Percentiles rank a stretch among this genome's conserved stretches.
Evolutionary conservation across 169 alveolate species (phyloP).

Genomic region (Blepharisma undulans): DNA sequence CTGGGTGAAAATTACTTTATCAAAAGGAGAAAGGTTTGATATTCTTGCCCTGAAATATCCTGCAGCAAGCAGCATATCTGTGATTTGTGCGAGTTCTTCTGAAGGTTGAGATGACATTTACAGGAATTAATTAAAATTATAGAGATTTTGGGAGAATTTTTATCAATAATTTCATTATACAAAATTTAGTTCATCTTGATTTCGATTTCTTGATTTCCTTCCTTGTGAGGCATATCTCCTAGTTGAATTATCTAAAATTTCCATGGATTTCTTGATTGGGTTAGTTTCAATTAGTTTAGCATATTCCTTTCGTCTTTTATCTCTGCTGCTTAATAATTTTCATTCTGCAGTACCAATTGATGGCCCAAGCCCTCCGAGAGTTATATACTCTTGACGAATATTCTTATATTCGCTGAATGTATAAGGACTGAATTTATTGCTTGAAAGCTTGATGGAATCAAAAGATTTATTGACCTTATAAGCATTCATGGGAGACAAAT

Average conservation of each 20-base stretch:
- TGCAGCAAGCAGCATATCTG: constrained; percentile 59
- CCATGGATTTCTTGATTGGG: background rate
- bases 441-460: background rate
- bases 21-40: constrained; percentile 67
- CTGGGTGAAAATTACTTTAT: constrained; percentile 47
- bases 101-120: background rate
- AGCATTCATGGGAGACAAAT: background rate
- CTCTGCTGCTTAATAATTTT: background rate
- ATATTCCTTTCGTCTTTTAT: background rate
- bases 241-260: background rate
- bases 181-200: background rate
- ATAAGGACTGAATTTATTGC: background rate
- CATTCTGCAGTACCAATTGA: background rate
- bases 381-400: background rate
- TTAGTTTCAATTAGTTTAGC: background rate
- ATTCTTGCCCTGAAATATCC: constrained; percentile 84
- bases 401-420: background rate
- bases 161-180: background rate
- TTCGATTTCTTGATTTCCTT: background rate
- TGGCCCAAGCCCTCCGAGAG: background rate
- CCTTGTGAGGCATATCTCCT: background rate
- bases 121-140: background rate
- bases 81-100: constrained; percentile 30
- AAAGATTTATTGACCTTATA: background rate
- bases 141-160: background rate